These are phyloP conservation scores for Friedmanniomyces endolithicus DNA, from an alignment of 495 filamentous ascomycete species.

Conservation along the genomic window DNA sequence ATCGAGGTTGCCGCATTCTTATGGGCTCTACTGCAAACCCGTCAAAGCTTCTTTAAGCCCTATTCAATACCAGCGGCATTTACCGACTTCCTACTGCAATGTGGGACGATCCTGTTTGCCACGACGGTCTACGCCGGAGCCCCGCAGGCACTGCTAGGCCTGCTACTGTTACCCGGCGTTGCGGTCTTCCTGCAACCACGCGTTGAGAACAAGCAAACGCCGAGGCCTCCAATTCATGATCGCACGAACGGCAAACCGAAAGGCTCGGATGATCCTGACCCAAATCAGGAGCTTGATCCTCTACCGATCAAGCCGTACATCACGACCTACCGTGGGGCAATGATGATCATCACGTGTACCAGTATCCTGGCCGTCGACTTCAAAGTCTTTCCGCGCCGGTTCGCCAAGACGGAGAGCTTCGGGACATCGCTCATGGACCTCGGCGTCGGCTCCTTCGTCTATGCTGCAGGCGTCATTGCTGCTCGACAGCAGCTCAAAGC, in stretches of 20 bases:
- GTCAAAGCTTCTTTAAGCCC: conserved; percentile 70
- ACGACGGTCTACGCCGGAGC: conserved; percentile 72
- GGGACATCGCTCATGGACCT: conserved; percentile 97
- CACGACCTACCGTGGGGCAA: conserved; percentile 75
- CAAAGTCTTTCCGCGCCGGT: conserved; percentile 76
- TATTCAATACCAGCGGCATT: conserved; percentile 55
- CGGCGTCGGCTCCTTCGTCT: conserved; percentile 95
- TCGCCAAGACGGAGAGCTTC: conserved; percentile 97
- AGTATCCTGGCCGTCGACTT: conserved; percentile 98
- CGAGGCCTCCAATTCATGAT: conserved; percentile 15
- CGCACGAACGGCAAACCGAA: conserved; percentile 4
- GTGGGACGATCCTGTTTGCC: conserved; percentile 66
- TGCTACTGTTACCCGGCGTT: conserved; percentile 59
- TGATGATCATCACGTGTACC: conserved; percentile 87
- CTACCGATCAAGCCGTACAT: conserved; percentile 81
- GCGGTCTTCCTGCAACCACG: conserved; percentile 31
- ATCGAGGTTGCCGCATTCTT: conserved; percentile 64
- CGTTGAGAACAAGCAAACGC: neutral
- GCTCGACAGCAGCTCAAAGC: conserved; percentile 75
- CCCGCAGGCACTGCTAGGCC: conserved; percentile 60
- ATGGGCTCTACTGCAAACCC: conserved; percentile 81
- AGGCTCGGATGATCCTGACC: neutral
- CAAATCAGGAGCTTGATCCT: conserved; percentile 28
- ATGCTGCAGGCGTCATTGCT: conserved; percentile 84
- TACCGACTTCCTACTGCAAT: conserved; percentile 78